Evolutionary conservation across 2,329 filamentous ascomycete genomes (phyloP).

Genomic region (Cytospora chrysosperma): DNA sequence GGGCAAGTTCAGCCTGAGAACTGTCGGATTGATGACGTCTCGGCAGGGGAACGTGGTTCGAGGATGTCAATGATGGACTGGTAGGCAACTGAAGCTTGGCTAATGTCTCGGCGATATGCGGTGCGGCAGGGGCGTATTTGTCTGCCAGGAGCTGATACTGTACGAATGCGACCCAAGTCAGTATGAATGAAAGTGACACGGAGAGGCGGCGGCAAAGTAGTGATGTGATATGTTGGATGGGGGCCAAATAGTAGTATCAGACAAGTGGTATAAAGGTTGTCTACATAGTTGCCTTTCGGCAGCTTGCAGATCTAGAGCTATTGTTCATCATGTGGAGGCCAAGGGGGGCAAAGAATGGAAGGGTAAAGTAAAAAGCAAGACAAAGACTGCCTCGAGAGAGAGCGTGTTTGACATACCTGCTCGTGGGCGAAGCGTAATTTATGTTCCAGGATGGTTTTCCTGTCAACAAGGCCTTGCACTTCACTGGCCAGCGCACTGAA

Average conservation of each 20-base stretch:
- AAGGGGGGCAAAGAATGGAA: background rate
- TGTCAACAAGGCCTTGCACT: conserved; percentile 61
- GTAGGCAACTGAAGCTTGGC: conserved; percentile 65
- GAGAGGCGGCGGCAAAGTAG: conserved; percentile 15
- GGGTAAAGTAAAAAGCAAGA: background rate
- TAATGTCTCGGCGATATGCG: conserved; percentile 66
- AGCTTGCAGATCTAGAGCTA: conserved; percentile 31
- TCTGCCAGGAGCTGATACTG: conserved; percentile 66
- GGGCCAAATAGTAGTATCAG: conserved; percentile 18
- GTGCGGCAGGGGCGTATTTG: conserved; percentile 64
- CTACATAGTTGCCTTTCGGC: conserved; percentile 20
- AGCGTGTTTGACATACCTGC: conserved; percentile 53
- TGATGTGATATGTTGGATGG: background rate
- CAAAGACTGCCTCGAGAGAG: background rate
- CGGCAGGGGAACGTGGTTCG: conserved; percentile 54
- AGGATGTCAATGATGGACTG: conserved; percentile 49
- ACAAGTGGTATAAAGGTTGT: conserved; percentile 25
- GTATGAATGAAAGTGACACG: background rate
- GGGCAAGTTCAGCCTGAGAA: conserved; percentile 58
- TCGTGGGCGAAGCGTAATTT: conserved; percentile 66
- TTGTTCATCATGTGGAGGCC: conserved; percentile 42
- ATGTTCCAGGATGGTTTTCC: conserved; percentile 64
- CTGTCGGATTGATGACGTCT: conserved; percentile 44
- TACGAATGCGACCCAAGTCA: conserved; percentile 18
- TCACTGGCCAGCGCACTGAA: conserved; percentile 65